Percentiles rank a stretch among this genome's conserved stretches.
Evolutionary conservation across 768 basidiomycete species (phyloP).

Genomic region (Termitomyces sp.): DNA sequence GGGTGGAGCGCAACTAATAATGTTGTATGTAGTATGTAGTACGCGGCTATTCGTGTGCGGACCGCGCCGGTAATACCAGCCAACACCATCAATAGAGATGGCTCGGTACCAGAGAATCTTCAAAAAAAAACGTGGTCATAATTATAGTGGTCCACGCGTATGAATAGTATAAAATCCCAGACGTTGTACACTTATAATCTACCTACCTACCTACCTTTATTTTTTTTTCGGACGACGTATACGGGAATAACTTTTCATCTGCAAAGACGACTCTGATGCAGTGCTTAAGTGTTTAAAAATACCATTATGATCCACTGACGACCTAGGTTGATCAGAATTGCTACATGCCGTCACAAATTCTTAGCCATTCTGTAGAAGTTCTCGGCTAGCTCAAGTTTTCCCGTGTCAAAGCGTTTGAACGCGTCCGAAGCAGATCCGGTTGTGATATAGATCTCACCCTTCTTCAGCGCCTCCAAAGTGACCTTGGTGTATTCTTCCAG

Average conservation of each 20-base stretch:
- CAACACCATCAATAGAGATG: no score
- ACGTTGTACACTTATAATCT: no score
- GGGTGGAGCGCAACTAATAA: no score
- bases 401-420: conserved; percentile 33
- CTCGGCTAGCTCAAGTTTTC: conserved; percentile 29
- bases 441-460: conserved; percentile 27
- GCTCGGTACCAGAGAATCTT: no score
- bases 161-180: no score
- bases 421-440: conserved; percentile 21
- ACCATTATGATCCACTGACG: not conserved
- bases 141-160: no score
- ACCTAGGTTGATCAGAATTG: not conserved
- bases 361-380: conserved; percentile 17
- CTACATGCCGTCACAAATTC: not conserved
- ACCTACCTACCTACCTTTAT: no score
- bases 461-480: conserved; percentile 27
- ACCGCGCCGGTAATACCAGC: no score
- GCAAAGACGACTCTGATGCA: not conserved
- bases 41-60: no score
- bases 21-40: no score
- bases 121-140: no score
- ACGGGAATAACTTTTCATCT: not conserved
- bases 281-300: not conserved
- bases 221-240: not conserved
- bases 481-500: conserved; percentile 43